Conservation (phyloP, 2,329 filamentous ascomycete species). For the Paecilomyces sp. region DNA sequence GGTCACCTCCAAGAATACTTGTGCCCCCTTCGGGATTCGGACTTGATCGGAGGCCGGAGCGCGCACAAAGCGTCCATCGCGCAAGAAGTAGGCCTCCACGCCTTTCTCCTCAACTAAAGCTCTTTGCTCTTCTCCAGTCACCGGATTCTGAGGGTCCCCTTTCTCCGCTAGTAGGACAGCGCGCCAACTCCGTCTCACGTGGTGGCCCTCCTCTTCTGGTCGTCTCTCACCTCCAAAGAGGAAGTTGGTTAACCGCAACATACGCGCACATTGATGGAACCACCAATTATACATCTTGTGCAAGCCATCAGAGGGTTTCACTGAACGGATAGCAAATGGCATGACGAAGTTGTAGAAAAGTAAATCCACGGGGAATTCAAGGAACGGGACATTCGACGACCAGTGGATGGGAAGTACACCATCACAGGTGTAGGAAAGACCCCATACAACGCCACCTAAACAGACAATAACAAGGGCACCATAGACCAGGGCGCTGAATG, state of each 20-base stretch:
- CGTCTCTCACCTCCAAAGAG: constrained; percentile 72
- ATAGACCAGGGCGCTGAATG: constrained; percentile 93
- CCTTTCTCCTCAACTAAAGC: constrained; percentile 32
- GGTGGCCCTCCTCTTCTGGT: constrained; percentile 71
- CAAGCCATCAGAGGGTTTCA: constrained; percentile 77
- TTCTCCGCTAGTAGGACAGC: constrained; percentile 25
- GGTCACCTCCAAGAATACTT: constrained; percentile 72
- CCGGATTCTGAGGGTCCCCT: constrained; percentile 29
- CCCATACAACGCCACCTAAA: constrained; percentile 92
- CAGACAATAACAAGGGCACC: constrained; percentile 88
- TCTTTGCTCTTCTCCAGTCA: constrained; percentile 25
- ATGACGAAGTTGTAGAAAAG: constrained; percentile 97
- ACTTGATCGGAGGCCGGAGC: constrained; percentile 94
- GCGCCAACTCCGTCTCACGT: constrained; percentile 55
- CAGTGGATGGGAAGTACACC: constrained; percentile 85
- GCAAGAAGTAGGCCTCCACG: constrained; percentile 47
- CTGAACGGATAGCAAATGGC: constrained; percentile 74
- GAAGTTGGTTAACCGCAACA: constrained; percentile 80
- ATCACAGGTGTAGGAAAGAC: constrained; percentile 60
- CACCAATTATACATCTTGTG: constrained; percentile 91
- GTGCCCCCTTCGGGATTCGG: constrained; percentile 76
- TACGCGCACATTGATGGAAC: constrained; percentile 79
- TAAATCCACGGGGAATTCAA: constrained; percentile 91
- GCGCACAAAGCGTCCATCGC: constrained; percentile 75
- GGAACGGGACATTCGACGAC: constrained; percentile 81